These are phyloP conservation scores for Leccinum pachyderme DNA, from an alignment of 1,284 basidiomycete species.

Conservation along the genomic window DNA sequence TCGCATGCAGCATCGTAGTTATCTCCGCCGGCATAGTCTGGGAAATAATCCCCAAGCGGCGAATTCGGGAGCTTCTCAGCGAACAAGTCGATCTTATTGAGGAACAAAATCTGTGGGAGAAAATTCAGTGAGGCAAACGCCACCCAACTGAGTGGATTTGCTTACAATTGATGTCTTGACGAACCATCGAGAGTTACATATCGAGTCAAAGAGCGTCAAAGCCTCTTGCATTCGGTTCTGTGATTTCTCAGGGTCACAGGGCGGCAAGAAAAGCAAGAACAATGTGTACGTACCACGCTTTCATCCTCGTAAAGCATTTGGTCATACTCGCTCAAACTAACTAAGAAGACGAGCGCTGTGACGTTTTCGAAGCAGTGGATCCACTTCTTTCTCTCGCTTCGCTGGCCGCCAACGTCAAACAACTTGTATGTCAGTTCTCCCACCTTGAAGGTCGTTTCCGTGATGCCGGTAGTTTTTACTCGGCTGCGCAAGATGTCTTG, in stretches of 20 bases:
- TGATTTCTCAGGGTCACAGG: conserved; percentile 10
- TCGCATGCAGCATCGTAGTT: conserved; percentile 86
- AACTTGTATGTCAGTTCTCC: conserved; percentile 90
- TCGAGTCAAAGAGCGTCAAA: conserved; percentile 92
- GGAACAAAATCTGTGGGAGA: conserved; percentile 68
- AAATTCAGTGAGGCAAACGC: conserved; percentile 4
- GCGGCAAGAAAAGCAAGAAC: conserved; percentile 4
- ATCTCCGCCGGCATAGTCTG: conserved; percentile 76
- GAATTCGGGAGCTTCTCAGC: conserved; percentile 89
- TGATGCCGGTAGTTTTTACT: conserved; percentile 97
- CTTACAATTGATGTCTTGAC: conserved; percentile 84
- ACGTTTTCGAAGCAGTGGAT: conserved; percentile 98
- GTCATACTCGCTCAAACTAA: conserved; percentile 92
- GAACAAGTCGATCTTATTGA: conserved; percentile 98
- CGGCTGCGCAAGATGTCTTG: conserved; percentile 93
- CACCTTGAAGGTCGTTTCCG: conserved; percentile 92
- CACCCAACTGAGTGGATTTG: conserved; percentile 5
- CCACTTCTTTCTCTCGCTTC: conserved; percentile 94
- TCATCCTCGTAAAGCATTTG: conserved; percentile 94
- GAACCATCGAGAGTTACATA: conserved; percentile 96
- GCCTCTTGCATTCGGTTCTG: conserved; percentile 98
- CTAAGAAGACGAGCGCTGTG: conserved; percentile 92
- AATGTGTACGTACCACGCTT: conserved; percentile 67
- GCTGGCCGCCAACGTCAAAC: conserved; percentile 94
- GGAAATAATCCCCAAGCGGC: conserved; percentile 88